Evolutionary conservation across 2,329 filamentous ascomycete genomes (phyloP).

Genomic region (Alternaria angustiovoidea): DNA sequence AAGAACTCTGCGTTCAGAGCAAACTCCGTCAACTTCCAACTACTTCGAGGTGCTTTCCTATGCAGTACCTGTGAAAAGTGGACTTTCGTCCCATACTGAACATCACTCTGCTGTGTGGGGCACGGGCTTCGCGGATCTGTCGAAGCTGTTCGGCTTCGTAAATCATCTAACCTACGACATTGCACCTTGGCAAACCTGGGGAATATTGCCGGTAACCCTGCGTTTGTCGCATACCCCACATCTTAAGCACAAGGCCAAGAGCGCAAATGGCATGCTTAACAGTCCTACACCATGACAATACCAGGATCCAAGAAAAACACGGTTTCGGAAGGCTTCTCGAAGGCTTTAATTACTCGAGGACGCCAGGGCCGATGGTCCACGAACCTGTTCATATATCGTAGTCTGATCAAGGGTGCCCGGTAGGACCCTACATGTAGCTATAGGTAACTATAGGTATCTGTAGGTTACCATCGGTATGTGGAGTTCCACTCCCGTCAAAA

Average conservation of each 20-base stretch:
- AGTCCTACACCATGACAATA: constrained; percentile 23
- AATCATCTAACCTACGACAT: constrained; percentile 4
- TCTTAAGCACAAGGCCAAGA: constrained; percentile 21
- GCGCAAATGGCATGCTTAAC: constrained; percentile 29
- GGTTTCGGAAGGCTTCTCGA: constrained; percentile 38
- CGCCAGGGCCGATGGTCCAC: constrained; percentile 38
- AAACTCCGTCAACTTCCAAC: background rate
- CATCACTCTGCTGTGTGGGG: background rate
- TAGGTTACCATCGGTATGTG: constrained; percentile 11
- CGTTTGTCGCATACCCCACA: constrained; percentile 25
- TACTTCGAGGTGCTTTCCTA: background rate
- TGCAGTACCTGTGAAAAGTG: background rate
- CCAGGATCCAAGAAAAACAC: constrained; percentile 22
- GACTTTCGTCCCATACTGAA: background rate
- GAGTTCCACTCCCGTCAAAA: constrained; percentile 28
- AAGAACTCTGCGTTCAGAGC: constrained; percentile 1
- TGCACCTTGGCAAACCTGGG: constrained; percentile 6
- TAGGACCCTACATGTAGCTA: background rate
- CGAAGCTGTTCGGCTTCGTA: background rate
- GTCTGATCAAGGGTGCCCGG: constrained; percentile 22
- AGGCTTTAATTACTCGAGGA: constrained; percentile 28
- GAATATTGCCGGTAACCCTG: constrained; percentile 25
- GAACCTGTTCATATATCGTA: constrained; percentile 34
- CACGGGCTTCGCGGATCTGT: background rate
- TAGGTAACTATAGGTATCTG: constrained; percentile 2